These are phyloP conservation scores for Leccinum brunneo-olivaceum DNA, from an alignment of 1,284 basidiomycete genomes.

Conservation along the genomic window DNA sequence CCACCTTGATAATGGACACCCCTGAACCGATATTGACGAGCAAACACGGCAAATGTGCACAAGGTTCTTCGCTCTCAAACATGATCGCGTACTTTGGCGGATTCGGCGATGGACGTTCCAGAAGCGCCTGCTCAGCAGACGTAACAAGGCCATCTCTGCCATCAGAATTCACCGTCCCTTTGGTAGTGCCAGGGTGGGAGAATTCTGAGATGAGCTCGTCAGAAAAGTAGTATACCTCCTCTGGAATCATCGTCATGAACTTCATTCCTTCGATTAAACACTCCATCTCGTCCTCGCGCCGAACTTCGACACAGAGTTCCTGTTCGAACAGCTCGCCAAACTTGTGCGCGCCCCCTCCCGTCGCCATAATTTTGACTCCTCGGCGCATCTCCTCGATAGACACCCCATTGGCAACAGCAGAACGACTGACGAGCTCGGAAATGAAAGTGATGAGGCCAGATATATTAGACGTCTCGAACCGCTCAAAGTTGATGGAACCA, in stretches of 20 bases:
- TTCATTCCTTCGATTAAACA: constrained; percentile 95
- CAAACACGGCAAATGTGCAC: constrained; percentile 90
- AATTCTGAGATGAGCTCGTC: constrained; percentile 92
- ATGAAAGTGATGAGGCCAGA: constrained; percentile 85
- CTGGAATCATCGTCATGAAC: constrained; percentile 94
- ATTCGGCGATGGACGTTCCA: constrained; percentile 88
- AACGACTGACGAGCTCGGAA: constrained; percentile 79
- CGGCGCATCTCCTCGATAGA: constrained; percentile 86
- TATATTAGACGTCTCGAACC: constrained; percentile 92
- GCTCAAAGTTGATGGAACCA: constrained; percentile 95
- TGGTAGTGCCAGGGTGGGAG: constrained; percentile 50
- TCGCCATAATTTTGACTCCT: constrained; percentile 96
- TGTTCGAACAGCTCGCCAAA: constrained; percentile 82
- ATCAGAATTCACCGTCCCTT: constrained; percentile 11
- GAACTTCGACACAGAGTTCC: constrained; percentile 80
- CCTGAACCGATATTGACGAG: constrained; percentile 98
- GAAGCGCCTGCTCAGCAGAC: constrained; percentile 24
- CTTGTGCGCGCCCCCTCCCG: constrained; percentile 93
- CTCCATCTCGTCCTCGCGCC: constrained; percentile 96
- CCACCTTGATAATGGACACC: constrained; percentile 95
- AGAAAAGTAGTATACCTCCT: constrained; percentile 98
- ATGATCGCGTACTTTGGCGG: constrained; percentile 88
- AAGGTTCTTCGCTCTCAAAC: constrained; percentile 68
- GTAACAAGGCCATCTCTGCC: constrained; percentile 4
- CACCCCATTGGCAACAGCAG: constrained; percentile 85